Base-by-base conservation (phyloP, 1,284 basidiomycete genomes). In the Ganoderma leucocontextum region DNA sequence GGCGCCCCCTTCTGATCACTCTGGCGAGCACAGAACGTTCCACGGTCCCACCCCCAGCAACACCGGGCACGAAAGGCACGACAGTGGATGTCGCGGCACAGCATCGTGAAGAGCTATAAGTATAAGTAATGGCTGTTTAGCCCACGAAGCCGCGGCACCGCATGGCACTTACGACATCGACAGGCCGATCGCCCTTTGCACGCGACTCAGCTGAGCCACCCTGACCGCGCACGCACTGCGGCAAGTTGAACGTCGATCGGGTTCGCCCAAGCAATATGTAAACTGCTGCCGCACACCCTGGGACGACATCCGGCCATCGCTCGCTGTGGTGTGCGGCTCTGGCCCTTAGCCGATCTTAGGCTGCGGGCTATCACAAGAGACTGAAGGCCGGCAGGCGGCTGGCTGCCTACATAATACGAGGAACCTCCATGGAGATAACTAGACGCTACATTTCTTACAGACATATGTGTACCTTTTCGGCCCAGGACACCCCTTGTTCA, bases 131-230 rank as follows among this genome's bases (percentile, higher is more conserved):
- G 29, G 44, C 44, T 47, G 44, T 47, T 47, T 15, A 47, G 19
- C 44, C 44, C 53, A 58, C 55, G 1, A 58, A 58, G 1, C 33
- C 55, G 35, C 33, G 29, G 55, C 55, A 58, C 55, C 35, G 55
- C 35, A 58, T 58, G 55, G n/a, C 55, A 22, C 55, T 38, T 58
- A 58, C 55, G 55, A 38, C 35, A 58, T 58, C 55, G 55, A 35
- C 19, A 35, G 33, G 15, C 15, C 53, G 53, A 57, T 57, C 53
- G 53, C 33, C 33, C 35, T 58, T 33, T 58, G 55, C 55, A 58
- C 36, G 52, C 52, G 15, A 13, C 29, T 35, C 52, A 15, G 29
- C 52, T 29, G 12, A 55, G 52, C 52, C 13, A 33, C 29, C 15
- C 3, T 49, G 22, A 22, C 22, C 22, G 22, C 29, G 3, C 29